These are phyloP conservation scores for Phytomonas francai DNA, from an alignment of 208 protist species.

Conservation along the genomic window DNA sequence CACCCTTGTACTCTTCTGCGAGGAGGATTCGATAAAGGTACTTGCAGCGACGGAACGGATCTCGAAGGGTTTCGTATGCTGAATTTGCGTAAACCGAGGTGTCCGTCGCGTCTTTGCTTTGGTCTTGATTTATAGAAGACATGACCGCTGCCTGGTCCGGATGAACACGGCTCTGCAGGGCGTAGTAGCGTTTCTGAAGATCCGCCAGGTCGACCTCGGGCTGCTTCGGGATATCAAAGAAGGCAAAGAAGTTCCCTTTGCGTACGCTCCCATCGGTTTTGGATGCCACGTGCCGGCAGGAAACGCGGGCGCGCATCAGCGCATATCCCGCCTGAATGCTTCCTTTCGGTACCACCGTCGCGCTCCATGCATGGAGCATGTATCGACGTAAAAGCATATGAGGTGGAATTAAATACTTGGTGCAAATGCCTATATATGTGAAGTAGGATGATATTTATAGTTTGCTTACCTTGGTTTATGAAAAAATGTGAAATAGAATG, in stretches of 20 bases:
- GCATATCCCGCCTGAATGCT: no score
- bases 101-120: conserved; percentile 11
- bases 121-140: conserved; percentile 11
- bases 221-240: conserved; percentile 38
- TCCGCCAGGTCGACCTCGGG: conserved; percentile 40
- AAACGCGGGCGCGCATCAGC: background rate
- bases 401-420: no score
- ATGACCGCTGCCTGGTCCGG: conserved; percentile 63
- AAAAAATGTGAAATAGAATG: no score
- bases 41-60: conserved; percentile 67
- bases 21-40: conserved; percentile 55
- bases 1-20: conserved; percentile 25
- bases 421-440: no score
- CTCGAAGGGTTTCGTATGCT: conserved; percentile 64
- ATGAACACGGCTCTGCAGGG: conserved; percentile 67
- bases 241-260: conserved; percentile 70
- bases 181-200: conserved; percentile 69
- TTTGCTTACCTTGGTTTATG: no score
- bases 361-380: no score
- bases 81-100: conserved; percentile 68
- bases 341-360: no score
- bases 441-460: no score
- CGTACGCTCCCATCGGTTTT: conserved; percentile 2
- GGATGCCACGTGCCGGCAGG: no score
- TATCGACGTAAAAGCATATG: no score